A percentile compares a stretch with the other conserved stretches of the same genome.
phyloP scores from a whole-genome alignment of 2,329 filamentous ascomycete genomes.

The Sphaerulina musiva region DNA sequence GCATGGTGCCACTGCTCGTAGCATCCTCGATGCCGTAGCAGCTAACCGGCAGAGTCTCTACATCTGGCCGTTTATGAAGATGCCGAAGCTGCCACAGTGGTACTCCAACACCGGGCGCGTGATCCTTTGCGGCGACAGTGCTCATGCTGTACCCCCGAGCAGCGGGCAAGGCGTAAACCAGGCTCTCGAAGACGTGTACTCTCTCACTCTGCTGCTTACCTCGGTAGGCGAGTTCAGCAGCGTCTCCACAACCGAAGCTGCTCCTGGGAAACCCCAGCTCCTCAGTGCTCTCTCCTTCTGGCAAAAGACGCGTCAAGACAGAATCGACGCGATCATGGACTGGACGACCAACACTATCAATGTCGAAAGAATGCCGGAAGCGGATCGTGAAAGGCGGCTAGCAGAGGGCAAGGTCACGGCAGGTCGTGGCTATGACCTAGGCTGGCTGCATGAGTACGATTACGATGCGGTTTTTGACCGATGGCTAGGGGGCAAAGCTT shows the following conservation, averaged over 20 bases:
- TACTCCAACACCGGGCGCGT: conserved; percentile 37
- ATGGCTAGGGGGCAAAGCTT: conserved; percentile 8
- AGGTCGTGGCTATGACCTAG: conserved; percentile 17
- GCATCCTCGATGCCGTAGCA: conserved; percentile 21
- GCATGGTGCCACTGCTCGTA: conserved; percentile 19
- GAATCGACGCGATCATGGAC: conserved; percentile 21
- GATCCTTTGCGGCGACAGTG: conserved; percentile 52
- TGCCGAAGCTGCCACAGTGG: conserved; percentile 43
- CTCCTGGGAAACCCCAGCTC: not conserved
- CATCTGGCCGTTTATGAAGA: conserved; percentile 28
- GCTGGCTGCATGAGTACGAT: conserved; percentile 18
- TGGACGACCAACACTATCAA: conserved; percentile 21
- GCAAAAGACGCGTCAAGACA: conserved; percentile 22
- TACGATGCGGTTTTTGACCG: conserved; percentile 17
- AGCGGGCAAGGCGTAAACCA: conserved; percentile 52
- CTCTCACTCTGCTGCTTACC: conserved; percentile 38
- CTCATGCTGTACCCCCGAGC: conserved; percentile 50
- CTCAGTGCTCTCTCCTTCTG: conserved; percentile 19
- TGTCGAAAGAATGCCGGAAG: conserved; percentile 22
- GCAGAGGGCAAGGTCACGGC: conserved; percentile 18
- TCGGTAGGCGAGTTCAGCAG: not conserved
- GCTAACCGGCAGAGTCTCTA: conserved; percentile 17
- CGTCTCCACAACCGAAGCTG: not conserved
- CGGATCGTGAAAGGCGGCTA: conserved; percentile 17
- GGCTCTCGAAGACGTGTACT: conserved; percentile 51